These are phyloP conservation scores for Atkinsonella texensis DNA, from an alignment of 2,329 filamentous ascomycete genomes.

Conservation along the genomic window DNA sequence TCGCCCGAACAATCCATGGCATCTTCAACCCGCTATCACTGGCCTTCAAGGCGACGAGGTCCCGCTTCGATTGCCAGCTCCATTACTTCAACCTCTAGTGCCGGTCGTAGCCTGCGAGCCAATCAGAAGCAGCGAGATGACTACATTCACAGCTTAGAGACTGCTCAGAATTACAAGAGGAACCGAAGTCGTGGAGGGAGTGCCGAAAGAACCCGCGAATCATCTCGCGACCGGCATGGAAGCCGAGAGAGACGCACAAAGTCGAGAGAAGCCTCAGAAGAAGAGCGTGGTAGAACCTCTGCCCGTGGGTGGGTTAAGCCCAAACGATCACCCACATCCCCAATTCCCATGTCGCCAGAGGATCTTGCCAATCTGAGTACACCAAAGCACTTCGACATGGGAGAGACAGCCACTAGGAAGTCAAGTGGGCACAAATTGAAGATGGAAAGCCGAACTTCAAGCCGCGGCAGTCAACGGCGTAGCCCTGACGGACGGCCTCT, in stretches of 20 bases:
- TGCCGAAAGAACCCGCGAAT: slow-evolving; percentile 30
- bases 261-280: slow-evolving; percentile 52
- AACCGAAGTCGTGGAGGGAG: slow-evolving; percentile 44
- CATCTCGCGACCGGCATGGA: slow-evolving; percentile 31
- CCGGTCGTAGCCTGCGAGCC: slow-evolving; percentile 36
- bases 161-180: slow-evolving; percentile 53
- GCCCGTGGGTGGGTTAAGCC: slow-evolving; percentile 57
- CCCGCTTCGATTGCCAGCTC: slow-evolving; percentile 46
- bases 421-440: slow-evolving; percentile 20
- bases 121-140: slow-evolving; percentile 58
- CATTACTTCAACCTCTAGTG: slow-evolving; percentile 42
- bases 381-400: slow-evolving; percentile 21
- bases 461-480: slow-evolving; percentile 32
- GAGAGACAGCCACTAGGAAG: slow-evolving; percentile 35
- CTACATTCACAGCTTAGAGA: slow-evolving; percentile 77
- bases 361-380: slow-evolving; percentile 56
- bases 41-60: slow-evolving; percentile 40
- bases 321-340: slow-evolving; percentile 84
- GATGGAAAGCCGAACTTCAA: slow-evolving; percentile 34
- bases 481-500: slow-evolving; percentile 34
- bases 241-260: slow-evolving; percentile 39
- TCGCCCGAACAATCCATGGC: slow-evolving; percentile 44
- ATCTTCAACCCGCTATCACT: slow-evolving; percentile 42
- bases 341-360: slow-evolving; percentile 87
- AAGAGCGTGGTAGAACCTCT: slow-evolving; percentile 55